phyloP scores from a whole-genome alignment of 2,329 filamentous ascomycete species.

The Orbilia javanica region DNA sequence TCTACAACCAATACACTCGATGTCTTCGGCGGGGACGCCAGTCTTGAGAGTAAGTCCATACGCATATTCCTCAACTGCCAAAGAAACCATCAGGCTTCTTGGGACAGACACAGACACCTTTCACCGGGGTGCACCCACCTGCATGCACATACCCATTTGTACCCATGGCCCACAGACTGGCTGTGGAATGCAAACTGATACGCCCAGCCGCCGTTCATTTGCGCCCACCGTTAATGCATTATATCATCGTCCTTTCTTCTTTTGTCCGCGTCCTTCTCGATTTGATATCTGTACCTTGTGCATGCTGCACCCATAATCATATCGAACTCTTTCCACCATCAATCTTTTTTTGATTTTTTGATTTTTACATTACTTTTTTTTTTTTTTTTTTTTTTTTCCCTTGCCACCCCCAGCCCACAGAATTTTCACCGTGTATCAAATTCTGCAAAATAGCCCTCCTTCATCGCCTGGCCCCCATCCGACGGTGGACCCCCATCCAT shows the following conservation, averaged over 20 bases:
- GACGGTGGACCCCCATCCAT: constrained; percentile 18
- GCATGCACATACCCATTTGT: constrained; percentile 48
- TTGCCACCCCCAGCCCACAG: neutral
- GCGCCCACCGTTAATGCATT: constrained; percentile 5
- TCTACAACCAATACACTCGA: constrained; percentile 25
- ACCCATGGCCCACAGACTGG: constrained; percentile 20
- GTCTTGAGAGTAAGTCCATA: constrained; percentile 51
- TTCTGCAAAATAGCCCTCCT: constrained; percentile 6
- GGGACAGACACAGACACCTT: constrained; percentile 12
- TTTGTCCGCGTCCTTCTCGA: neutral
- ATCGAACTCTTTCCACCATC: neutral
- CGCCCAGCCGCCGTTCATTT: constrained; percentile 19
- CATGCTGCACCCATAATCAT: too few relatives aligned
- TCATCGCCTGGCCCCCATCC: neutral
- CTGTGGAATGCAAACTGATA: constrained; percentile 23
- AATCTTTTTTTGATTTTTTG: neutral
- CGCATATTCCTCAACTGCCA: neutral
- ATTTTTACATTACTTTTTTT: neutral
- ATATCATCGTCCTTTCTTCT: neutral
- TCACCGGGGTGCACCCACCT: constrained; percentile 35
- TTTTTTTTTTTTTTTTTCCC: neutral
- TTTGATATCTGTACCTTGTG: neutral
- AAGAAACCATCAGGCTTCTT: neutral
- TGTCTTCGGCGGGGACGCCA: constrained; percentile 45
- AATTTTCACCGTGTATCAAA: constrained; percentile 2